Evolutionary conservation across 768 basidiomycete genomes (phyloP), one percentile per base, ranked within the genome.

Genomic region (Terana coerulea): DNA sequence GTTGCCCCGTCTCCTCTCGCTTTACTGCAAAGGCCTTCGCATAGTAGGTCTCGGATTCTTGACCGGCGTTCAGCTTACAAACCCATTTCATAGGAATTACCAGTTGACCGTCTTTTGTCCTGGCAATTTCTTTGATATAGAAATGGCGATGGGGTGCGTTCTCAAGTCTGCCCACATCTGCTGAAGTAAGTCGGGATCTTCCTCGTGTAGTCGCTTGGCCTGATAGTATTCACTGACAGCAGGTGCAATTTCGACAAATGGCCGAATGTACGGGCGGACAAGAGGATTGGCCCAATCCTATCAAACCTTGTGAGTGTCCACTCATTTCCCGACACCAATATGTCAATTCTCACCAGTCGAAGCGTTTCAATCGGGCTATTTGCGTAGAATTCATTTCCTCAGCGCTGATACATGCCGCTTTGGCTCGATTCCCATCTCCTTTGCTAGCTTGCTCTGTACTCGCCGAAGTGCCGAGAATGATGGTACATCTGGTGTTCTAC

Each of bases 341-440:
- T n/a, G n/a, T n/a, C n/a, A n/a, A 29, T 36, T 43, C 53, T 36
- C 22, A 54, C 53, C 30, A 54, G 21, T 14, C 41, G 30, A 29
- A 49, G 25, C 14, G 48, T 50, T n/a, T 34, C 21, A 11, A 47
- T 34, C 14, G 53, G 53, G 15, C 40, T 17, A 47, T 67, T 69
- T 50, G 66, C 54, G 47, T 59, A 69, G 49, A 70, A 70, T 5
- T 55, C 37, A 45, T 69, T 69, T 11, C 66, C 67, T n/a, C 4
- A 61, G 42, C 0, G 57, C n/a, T 0, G 69, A 69, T 0, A 46
- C 54, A 47, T 65, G 59, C 10, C 43, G 50, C 34, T 34, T 3
- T 15, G 64, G 56, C 31, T 44, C 12, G 14, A 67, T 49, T 2
- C 39, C 36, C 3, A 63, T 19, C 1, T 52, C 31, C 1, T 41